Evolutionary conservation across 2,329 filamentous ascomycete genomes (phyloP), one percentile per base, ranked within the genome.

Genomic region (Cladophialophora immunda): DNA sequence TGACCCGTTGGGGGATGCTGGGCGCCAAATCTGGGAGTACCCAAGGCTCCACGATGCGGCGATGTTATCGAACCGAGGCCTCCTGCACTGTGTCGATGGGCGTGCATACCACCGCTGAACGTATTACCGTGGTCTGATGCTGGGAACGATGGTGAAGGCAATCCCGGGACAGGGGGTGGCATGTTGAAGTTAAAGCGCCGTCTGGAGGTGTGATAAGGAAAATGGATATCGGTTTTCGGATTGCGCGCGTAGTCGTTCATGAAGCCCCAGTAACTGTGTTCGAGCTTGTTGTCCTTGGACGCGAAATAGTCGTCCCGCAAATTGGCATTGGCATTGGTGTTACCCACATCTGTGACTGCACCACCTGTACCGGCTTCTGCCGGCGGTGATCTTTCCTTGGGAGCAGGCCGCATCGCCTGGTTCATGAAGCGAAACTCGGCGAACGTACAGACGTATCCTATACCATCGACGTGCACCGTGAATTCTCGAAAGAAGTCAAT

Each of bases 401-500:
- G 78, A 79, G 41, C 68, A 72, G 50, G 57, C 64, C 71, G 45
- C 81, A 80, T n/a, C 79, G 78, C 84, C 27, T 90, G 91, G 77
- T 93, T 94, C 78, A 97, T 94, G 81, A 98, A 98, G 70, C 97
- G 92, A 74, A 99, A 99, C 38, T 97, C 93, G 2, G 95, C 95
- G 80, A 97, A 98, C 0, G 94, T 97, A 79, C 95, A 99, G 11
- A 98, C 93, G 71, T 97, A 94, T 25, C 95, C 95, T 38, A 99
- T 86, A 0, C 95, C 95, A 75, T 99, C 95, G 17, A 99, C 94
- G 73, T 99, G 94, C 25, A 99, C 89, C 0, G 95, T 98, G 73
- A 98, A 97, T 76, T 99, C 95, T 45, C 95, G 90, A 82, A 99
- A 98, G 79, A 99, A 99, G 79, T 99, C 95, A 66, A 98, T 90